phyloP scores from a whole-genome alignment of 2,329 filamentous ascomycete genomes.

The Albifimbria verrucaria region DNA sequence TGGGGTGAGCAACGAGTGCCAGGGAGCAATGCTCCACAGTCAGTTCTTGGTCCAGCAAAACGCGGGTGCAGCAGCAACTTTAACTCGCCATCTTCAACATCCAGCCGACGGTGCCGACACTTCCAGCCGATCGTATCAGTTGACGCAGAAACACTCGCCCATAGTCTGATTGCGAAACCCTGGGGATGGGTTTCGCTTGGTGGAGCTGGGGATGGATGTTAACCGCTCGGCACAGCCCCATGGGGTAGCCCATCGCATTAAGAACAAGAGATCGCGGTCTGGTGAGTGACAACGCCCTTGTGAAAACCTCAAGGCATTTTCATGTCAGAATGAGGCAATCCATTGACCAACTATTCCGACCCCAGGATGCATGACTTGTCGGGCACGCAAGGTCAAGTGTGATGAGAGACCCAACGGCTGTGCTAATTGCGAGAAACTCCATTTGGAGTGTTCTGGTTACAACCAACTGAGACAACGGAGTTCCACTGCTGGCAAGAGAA shows the following conservation, averaged over 20 bases:
- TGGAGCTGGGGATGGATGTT: background rate
- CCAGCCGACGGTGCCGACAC: background rate
- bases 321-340: no score
- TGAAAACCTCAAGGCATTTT: no score
- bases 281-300: no score
- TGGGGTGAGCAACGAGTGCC: no score
- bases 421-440: constrained; percentile 11
- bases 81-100: background rate
- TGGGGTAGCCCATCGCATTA: background rate
- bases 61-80: background rate
- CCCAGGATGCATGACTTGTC: background rate
- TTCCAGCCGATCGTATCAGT: background rate
- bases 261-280: constrained; percentile 3
- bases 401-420: constrained; percentile 12
- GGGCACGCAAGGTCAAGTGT: constrained; percentile 11
- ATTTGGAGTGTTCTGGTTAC: constrained; percentile 4
- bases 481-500: background rate
- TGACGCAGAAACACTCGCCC: background rate
- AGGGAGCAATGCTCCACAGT: background rate
- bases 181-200: background rate
- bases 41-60: background rate
- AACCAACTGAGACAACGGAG: background rate
- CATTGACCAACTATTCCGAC: no score
- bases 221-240: background rate
- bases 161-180: background rate